Base-by-base conservation (phyloP, 2,329 filamentous ascomycete species). In the Exophiala aquamarina region DNA sequence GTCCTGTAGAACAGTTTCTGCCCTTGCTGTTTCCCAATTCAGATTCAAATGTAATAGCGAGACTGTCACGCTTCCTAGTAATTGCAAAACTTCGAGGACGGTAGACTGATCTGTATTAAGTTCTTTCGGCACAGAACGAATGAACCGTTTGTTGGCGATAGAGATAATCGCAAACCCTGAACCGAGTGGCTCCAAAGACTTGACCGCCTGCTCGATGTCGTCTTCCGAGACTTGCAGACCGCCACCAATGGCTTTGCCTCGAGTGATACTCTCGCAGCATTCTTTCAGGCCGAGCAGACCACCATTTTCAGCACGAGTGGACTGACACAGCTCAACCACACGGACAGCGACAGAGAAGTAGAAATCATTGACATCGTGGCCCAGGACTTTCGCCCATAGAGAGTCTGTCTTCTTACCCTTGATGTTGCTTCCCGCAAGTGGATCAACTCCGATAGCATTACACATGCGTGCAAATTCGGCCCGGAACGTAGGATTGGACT, bases 381-480 rank as follows among this genome's bases (percentile, higher is more conserved):
- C 93, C 15, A 97, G 78, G 54, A 97, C 81, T 72, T 96, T 91
- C 7, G 89, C 87, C 92, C 93, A 97, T 49, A 96, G 83, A 49
- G 86, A 93, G 14, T 81, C 81, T 1, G 70, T 75, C 4, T 73
- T 75, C 52, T 73, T 73, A 42, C 74, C 73, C 58, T 73, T 66
- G 50, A 72, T 69, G 61, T 76, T 82, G 59, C 73, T 78, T 47
- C 79, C 83, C n/a, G 90, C 89, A 14, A 98, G 77, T 2, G 93
- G 94, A 67, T 98, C 93, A 10, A 98, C 90, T 39, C 93, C 93
- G 58, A 98, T 96, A 54, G 91, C 90, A 62, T 90, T 83, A 72
- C 93, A 98, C 93, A 98, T 98, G 66, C 92, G 89, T 3, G 93
- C 92, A 65, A 98, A 98, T 70, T 98, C 92, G 26, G 92, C 90